A percentile compares a stretch with the other conserved stretches of the same genome.
Evolutionary conservation across 2,329 filamentous ascomycete species (phyloP).

Genomic region (Cladosporium sp.): DNA sequence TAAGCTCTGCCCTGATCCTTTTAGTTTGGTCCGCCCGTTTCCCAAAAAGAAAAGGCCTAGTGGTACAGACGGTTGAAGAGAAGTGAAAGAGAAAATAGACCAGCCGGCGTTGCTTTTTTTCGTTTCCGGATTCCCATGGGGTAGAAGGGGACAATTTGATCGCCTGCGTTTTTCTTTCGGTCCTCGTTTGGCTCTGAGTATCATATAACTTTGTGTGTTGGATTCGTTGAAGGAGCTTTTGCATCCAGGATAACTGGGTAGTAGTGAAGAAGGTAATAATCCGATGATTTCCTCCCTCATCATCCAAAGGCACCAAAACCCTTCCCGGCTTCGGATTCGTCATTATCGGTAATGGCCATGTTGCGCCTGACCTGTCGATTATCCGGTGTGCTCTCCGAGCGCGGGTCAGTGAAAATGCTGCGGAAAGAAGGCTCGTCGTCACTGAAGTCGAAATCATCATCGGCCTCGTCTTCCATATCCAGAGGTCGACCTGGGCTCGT

Average conservation of each 20-base stretch:
- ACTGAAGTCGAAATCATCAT: slow-evolving; percentile 8
- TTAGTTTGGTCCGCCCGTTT: background rate
- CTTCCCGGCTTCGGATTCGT: slow-evolving; percentile 12
- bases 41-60: slow-evolving; percentile 5
- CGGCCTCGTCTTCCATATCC: slow-evolving; percentile 18
- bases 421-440: slow-evolving; percentile 31
- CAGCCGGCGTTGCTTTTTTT: too few relatives aligned
- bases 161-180: too few relatives aligned
- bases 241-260: too few relatives aligned
- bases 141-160: too few relatives aligned
- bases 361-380: slow-evolving; percentile 22
- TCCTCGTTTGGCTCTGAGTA: too few relatives aligned
- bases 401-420: slow-evolving; percentile 30
- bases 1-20: too few relatives aligned
- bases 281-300: background rate
- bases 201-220: too few relatives aligned
- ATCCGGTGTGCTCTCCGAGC: slow-evolving; percentile 18
- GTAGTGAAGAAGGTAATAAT: too few relatives aligned
- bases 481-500: slow-evolving; percentile 36
- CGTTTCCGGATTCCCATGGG: too few relatives aligned
- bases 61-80: slow-evolving; percentile 5
- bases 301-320: slow-evolving; percentile 6
- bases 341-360: slow-evolving; percentile 25
- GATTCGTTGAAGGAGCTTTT: too few relatives aligned
- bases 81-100: too few relatives aligned